Evolutionary conservation across 331 rosid species (phyloP), one percentile per base, ranked within the genome.

Genomic region (Ulmus americana): DNA sequence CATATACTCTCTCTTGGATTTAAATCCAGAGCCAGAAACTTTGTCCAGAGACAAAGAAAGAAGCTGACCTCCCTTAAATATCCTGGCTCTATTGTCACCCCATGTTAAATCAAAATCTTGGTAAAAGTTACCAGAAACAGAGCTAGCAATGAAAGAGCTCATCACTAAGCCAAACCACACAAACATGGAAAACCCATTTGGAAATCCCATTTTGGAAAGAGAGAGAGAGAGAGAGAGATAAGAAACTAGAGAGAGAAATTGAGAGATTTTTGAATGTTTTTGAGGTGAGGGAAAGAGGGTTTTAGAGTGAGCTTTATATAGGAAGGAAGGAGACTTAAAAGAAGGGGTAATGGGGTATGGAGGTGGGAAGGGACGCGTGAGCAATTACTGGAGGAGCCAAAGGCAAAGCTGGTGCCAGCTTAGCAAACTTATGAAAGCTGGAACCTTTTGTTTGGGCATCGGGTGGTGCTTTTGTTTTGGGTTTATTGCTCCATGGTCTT

Each of bases 1-100:
- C 0, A 82, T 73, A 42, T 84, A 91, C 43, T 70, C 79, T 62
- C 63, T 84, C 72, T 79, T 88, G 78, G 97, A 91, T 57, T 77
- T 74, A 71, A 91, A 85, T 44, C 96, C 96, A 63, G 96, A 91
- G 51, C 97, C 97, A 60, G 97, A 91, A 15, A 70, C 73, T 58
- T 51, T 79, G 71, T 91, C 97, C 1, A 91, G 51, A 0, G 96
- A 88, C 11, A 91, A 75, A 68, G 96, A 84, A 0, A 91, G 85
- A 68, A 88, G 91, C 61, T 73, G 83, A 0, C 97, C 96, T 14
- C 75, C 71, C 3, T 47, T 67, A 67, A 87, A 80, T 55, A 88
- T 73, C 79, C 86, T 85, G 7, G 86, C 88, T 44, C 95, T 81
- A 3, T 76, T 39, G 7, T 55, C 85, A 15, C 96, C 97, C 97